phyloP scores from a whole-genome alignment of 169 alveolate genomes.

The Plasmodium gallinaceum region DNA sequence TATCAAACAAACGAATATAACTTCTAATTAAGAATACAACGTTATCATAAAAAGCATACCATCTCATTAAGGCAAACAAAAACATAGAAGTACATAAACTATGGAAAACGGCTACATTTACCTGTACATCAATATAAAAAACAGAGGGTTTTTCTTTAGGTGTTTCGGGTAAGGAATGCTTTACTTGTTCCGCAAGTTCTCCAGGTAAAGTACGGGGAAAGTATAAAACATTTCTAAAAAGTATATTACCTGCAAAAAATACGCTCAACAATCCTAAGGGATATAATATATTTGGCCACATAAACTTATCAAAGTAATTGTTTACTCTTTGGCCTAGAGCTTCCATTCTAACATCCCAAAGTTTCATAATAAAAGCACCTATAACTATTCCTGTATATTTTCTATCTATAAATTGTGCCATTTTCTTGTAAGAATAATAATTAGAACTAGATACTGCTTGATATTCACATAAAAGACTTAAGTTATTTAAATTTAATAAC shows the following conservation, averaged over 20 bases:
- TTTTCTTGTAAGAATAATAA: slow-evolving; percentile 20
- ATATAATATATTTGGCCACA: neutral
- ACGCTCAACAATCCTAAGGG: neutral
- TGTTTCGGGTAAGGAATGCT: neutral
- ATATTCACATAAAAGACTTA: slow-evolving; percentile 49
- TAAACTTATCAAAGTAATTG: neutral
- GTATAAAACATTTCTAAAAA: slow-evolving; percentile 7
- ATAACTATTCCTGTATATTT: slow-evolving; percentile 27
- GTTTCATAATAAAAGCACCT: neutral
- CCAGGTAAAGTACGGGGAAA: slow-evolving; percentile 32
- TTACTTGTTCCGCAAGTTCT: slow-evolving; percentile 40
- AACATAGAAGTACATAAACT: slow-evolving; percentile 16
- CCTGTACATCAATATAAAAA: slow-evolving; percentile 1
- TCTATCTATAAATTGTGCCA: slow-evolving; percentile 36
- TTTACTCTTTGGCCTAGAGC: neutral
- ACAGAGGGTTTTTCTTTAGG: slow-evolving; percentile 16
- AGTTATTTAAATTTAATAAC: slow-evolving; percentile 30
- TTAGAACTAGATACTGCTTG: slow-evolving; percentile 47
- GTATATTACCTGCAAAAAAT: slow-evolving; percentile 17
- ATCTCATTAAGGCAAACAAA: neutral
- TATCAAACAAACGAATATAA: slow-evolving; percentile 30
- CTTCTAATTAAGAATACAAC: slow-evolving; percentile 8
- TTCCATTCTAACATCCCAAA: neutral
- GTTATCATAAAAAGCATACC: slow-evolving; percentile 41
- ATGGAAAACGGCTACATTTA: slow-evolving; percentile 12